These are phyloP conservation scores for Aspergillus aculeatus DNA, from an alignment of 2,329 filamentous ascomycete species.

Conservation along the genomic window DNA sequence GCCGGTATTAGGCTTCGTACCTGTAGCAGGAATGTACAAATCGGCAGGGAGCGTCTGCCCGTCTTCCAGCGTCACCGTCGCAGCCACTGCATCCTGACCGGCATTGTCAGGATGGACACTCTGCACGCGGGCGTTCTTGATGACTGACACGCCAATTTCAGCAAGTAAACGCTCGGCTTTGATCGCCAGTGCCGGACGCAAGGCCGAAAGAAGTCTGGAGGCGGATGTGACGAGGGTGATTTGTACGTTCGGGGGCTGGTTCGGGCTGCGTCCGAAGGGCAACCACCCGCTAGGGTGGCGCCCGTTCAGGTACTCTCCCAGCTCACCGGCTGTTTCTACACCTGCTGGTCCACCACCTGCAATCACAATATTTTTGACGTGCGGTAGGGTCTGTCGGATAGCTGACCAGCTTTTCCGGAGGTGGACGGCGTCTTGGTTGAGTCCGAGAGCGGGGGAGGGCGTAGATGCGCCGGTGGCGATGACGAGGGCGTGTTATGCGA, in stretches of 20 bases:
- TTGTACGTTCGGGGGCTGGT: conserved; percentile 19
- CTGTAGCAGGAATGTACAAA: conserved; percentile 51
- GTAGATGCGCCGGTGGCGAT: conserved; percentile 52
- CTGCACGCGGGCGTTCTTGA: conserved; percentile 44
- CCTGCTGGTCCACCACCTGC: conserved; percentile 32
- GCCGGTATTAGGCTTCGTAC: conserved; percentile 42
- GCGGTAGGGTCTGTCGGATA: conserved; percentile 43
- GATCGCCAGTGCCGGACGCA: conserved; percentile 40
- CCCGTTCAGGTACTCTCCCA: conserved; percentile 54
- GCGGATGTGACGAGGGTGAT: conserved; percentile 49
- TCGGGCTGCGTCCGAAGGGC: conserved; percentile 27
- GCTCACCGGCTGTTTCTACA: conserved; percentile 51
- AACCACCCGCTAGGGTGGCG: conserved; percentile 38
- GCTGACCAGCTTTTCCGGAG: conserved; percentile 38
- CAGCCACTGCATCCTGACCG: conserved; percentile 28
- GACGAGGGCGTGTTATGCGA: conserved; percentile 48
- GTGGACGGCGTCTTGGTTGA: conserved; percentile 36
- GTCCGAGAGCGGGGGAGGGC: conserved; percentile 45
- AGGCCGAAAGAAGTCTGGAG: conserved; percentile 41
- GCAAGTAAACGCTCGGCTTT: conserved; percentile 46
- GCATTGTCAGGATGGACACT: conserved; percentile 31
- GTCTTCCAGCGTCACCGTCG: conserved; percentile 41
- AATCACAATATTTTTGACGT: conserved; percentile 47
- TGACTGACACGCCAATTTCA: conserved; percentile 49
- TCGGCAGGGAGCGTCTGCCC: conserved; percentile 45